Evolutionary conservation across 352 stramenopile species (phyloP), one percentile per base, ranked within the genome.

Genomic region (Phytophthora ohioensis): DNA sequence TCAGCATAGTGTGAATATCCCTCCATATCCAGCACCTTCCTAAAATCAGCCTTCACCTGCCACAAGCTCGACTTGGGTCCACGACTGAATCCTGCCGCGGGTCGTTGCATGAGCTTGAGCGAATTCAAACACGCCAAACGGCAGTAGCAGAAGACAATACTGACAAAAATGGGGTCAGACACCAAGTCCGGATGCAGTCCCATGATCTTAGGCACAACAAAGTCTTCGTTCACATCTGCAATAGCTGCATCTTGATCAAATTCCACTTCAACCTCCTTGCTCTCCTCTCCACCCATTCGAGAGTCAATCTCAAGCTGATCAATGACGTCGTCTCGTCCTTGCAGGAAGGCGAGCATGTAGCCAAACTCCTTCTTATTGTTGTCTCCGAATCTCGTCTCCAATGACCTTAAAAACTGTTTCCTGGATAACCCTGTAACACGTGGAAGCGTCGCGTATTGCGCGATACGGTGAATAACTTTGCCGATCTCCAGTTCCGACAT

Each of bases 401-500:
- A 69, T 11, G 85, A 91, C 32, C 80, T 66, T 30, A 94, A 67
- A 53, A 96, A 96, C 67, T 92, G 84, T 71, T 93, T 94, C 46
- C 85, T 80, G 31, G 85, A 92, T 32, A 91, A 75, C 32, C 75
- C 69, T 43, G 84, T 94, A 51, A 93, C 84, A n/a, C 83, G 81
- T 27, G 87, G 87, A 17, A 91, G 81, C 57, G 86, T 92, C 4
- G 89, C 84, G 64, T 92, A 94, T 60, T 94, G 85, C 21, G 84
- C 87, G 52, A 94, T 81, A 49, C 88, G 87, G 45, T 94, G 87
- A 47, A 94, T 86, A 6, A 96, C 82, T 58, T 90, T 88, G 64
- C 88, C 85, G 32, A 94, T 93, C 67, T 92, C 82, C 9, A 93
- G 73, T 53, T 96, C 89, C 32, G 82, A 94, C 84, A 96, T 92